Evolutionary conservation across 805 yeast species (phyloP).

Genomic region (Priceomyces castillae): DNA sequence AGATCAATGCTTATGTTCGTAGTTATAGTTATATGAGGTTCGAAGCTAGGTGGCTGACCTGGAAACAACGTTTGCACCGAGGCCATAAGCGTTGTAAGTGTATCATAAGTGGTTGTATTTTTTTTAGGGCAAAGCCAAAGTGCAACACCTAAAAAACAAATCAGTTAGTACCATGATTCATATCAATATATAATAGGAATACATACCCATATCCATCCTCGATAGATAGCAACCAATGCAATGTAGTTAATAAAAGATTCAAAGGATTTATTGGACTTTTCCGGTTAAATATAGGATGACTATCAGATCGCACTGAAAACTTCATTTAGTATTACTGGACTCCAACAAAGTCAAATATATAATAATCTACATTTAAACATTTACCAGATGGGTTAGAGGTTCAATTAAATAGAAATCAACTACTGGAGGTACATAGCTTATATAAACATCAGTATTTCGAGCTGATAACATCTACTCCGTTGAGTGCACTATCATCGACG

Average conservation of each 20-base stretch:
- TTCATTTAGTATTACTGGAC: too few relatives aligned
- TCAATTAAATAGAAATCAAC: too few relatives aligned
- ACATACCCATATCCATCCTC: conserved; percentile 9
- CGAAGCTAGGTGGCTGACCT: conserved; percentile 60
- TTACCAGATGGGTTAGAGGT: too few relatives aligned
- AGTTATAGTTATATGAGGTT: conserved; percentile 76
- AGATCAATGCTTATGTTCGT: conserved; percentile 51
- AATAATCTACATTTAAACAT: too few relatives aligned
- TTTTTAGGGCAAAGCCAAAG: conserved; percentile 74
- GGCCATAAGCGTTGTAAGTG: conserved; percentile 56
- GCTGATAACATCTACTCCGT: conserved; percentile 50
- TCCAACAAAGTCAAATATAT: too few relatives aligned
- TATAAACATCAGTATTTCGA: conserved; percentile 41
- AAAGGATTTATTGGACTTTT: neutral
- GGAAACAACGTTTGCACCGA: conserved; percentile 71
- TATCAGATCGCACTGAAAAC: neutral
- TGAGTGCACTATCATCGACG: conserved; percentile 74
- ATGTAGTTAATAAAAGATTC: neutral
- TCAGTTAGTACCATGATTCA: conserved; percentile 4
- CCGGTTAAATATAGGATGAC: neutral
- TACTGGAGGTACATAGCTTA: too few relatives aligned
- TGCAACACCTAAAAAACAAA: conserved; percentile 44
- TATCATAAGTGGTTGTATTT: conserved; percentile 52
- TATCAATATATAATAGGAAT: neutral
- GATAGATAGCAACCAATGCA: neutral